Evolutionary conservation across 2,329 filamentous ascomycete species (phyloP).

Genomic region (Botrytis elliptica): DNA sequence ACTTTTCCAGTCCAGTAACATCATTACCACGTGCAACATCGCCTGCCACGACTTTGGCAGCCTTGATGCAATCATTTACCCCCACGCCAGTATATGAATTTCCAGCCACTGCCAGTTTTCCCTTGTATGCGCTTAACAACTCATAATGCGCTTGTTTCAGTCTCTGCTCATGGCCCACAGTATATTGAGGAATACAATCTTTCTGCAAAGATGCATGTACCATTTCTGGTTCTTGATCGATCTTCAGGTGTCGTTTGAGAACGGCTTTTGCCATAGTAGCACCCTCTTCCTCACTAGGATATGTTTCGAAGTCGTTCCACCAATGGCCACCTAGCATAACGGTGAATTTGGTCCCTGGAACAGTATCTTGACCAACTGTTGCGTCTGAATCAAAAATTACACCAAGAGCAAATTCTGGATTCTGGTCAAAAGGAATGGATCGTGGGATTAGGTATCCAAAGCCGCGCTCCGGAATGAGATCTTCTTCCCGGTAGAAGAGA

Average conservation of each 20-base stretch:
- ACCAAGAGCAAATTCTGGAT: slow-evolving; percentile 80
- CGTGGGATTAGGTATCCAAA: slow-evolving; percentile 92
- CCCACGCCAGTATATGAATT: slow-evolving; percentile 49
- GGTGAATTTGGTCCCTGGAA: slow-evolving; percentile 76
- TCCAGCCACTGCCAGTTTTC: slow-evolving; percentile 45
- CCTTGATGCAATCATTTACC: slow-evolving; percentile 55
- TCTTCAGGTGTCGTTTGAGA: slow-evolving; percentile 71
- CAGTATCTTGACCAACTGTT: slow-evolving; percentile 52
- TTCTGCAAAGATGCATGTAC: slow-evolving; percentile 59
- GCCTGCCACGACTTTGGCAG: slow-evolving; percentile 54
- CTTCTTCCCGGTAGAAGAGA: slow-evolving; percentile 70
- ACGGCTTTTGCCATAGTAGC: slow-evolving; percentile 67
- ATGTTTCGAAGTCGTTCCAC: slow-evolving; percentile 66
- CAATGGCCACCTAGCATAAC: slow-evolving; percentile 95
- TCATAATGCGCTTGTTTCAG: slow-evolving; percentile 37
- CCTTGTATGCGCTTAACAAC: slow-evolving; percentile 36
- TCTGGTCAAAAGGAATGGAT: slow-evolving; percentile 65
- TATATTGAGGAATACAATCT: slow-evolving; percentile 89
- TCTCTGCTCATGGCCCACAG: slow-evolving; percentile 62
- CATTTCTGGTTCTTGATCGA: slow-evolving; percentile 60
- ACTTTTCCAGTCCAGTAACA: slow-evolving; percentile 42
- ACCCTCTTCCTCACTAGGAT: slow-evolving; percentile 65
- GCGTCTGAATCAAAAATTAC: slow-evolving; percentile 79
- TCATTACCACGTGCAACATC: slow-evolving; percentile 40
- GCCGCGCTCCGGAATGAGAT: slow-evolving; percentile 63